Evolutionary conservation across 257 asterid genomes (phyloP), one percentile per base, ranked within the genome.

Genomic region (Capsicum pubescens): DNA sequence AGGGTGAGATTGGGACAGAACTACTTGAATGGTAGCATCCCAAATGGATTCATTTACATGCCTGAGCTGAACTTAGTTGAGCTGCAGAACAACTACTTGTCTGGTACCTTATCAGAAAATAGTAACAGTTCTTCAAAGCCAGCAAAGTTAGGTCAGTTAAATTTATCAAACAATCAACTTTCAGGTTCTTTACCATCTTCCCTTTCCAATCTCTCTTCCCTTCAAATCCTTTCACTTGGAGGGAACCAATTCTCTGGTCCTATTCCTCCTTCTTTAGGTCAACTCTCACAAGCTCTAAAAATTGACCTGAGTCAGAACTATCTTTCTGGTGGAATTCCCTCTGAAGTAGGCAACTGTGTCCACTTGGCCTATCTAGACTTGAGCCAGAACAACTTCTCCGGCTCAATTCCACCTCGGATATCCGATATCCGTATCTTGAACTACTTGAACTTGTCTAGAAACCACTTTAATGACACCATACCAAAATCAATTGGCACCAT

Each of bases 1-100:
- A 92, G 99, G 82, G 98, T 96, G 83, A 91, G 99, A 72, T 60
- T 96, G 85, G 99, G 98, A 44, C 92, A 93, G 15, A 96, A 96
- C 79, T 94, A 85, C 87, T 87, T 96, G 17, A 96, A 96, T 83
- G 98, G 99, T 14, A 93, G 93, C 85, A 91, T 96, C 71, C 99
- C 99, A 3, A 80, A 88, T 72, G 97, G 91, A 39, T 90, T 96
- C 71, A 90, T 94, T 81, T 96, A 94, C 91, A 85, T 96, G 78
- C 99, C 99, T 9, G 89, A 91, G 5, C 81, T 96, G 3, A 94
- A 94, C 85, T 92, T 96, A 77, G 91, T 96, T 44, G 99, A 96
- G 87, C 76, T 96, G 85, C 99, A 96, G 42, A 92, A 86, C 86
- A 96, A 96, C 68, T 88, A 90, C 87, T 83, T 96, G 86, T 92